phyloP scores from a whole-genome alignment of 1,139 yeast species.

The Nakaseomyces delphensis region DNA sequence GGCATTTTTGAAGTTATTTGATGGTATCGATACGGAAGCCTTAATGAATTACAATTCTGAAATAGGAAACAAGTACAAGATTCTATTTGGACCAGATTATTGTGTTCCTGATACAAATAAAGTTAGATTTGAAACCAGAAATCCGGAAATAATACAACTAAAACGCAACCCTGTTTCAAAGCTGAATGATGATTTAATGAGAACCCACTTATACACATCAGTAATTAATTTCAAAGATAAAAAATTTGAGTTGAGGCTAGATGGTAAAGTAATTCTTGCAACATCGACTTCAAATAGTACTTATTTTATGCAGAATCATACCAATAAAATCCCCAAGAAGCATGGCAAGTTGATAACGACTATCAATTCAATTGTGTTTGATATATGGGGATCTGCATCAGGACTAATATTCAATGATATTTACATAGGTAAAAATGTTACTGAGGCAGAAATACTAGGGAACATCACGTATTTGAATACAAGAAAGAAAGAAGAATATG shows the following conservation, averaged over 20 bases:
- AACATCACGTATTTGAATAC: constrained; percentile 47
- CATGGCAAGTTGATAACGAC: constrained; percentile 53
- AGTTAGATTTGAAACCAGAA: constrained; percentile 52
- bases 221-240: constrained; percentile 50
- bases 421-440: constrained; percentile 71
- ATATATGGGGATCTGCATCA: constrained; percentile 79
- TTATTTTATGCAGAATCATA: neutral
- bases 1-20: constrained; percentile 69
- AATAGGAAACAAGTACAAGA: constrained; percentile 63
- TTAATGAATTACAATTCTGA: constrained; percentile 35
- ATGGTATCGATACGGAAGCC: constrained; percentile 36
- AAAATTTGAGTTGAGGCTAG: constrained; percentile 68
- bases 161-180: constrained; percentile 44
- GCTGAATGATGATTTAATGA: constrained; percentile 42
- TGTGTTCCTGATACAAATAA: constrained; percentile 69
- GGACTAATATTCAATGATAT: constrained; percentile 73
- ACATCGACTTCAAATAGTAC: neutral
- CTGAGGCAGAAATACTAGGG: constrained; percentile 77
- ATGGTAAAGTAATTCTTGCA: constrained; percentile 50
- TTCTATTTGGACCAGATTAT: constrained; percentile 93
- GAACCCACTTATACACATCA: constrained; percentile 66
- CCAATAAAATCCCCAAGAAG: neutral
- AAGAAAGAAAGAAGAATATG: neutral
- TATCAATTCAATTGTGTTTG: constrained; percentile 75
- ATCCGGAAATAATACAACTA: neutral